A percentile compares a stretch with the other conserved stretches of the same genome.
phyloP scores from a whole-genome alignment of 2,329 filamentous ascomycete species.

The Diaporthe sp. region DNA sequence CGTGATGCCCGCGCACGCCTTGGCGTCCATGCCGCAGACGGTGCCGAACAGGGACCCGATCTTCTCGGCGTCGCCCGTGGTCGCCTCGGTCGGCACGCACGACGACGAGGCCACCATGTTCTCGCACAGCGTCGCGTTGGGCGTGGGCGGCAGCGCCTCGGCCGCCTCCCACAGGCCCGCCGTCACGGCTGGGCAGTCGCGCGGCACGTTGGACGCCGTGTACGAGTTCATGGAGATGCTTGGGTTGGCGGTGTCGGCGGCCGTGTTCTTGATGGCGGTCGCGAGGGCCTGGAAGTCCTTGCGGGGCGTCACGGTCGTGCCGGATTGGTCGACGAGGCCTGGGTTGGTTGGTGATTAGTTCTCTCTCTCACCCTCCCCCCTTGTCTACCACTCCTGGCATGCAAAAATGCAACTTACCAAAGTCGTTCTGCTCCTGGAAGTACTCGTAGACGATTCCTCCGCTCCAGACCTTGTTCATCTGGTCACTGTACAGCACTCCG shows the following conservation, averaged over 20 bases:
- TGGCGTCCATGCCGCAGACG: slow-evolving; percentile 72
- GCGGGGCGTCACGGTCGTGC: slow-evolving; percentile 67
- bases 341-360: slow-evolving; percentile 44
- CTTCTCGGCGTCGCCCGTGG: slow-evolving; percentile 67
- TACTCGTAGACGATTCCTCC: slow-evolving; percentile 99
- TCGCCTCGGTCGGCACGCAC: slow-evolving; percentile 78
- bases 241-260: slow-evolving; percentile 74
- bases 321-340: slow-evolving; percentile 75
- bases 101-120: slow-evolving; percentile 85
- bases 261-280: slow-evolving; percentile 78
- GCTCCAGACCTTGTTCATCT: slow-evolving; percentile 91
- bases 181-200: slow-evolving; percentile 77
- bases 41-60: slow-evolving; percentile 79
- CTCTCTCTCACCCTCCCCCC: neutral
- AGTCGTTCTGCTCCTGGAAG: slow-evolving; percentile 88
- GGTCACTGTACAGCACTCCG: slow-evolving; percentile 78
- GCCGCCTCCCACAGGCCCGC: slow-evolving; percentile 79
- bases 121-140: slow-evolving; percentile 82
- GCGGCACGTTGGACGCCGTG: slow-evolving; percentile 77
- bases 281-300: slow-evolving; percentile 81
- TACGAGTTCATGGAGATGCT: slow-evolving; percentile 77
- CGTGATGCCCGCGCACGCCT: slow-evolving; percentile 75
- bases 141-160: slow-evolving; percentile 81
- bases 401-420: slow-evolving; percentile 15
- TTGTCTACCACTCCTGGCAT: neutral